Evolutionary conservation across 1,284 basidiomycete species (phyloP).

Genomic region (Neonothopanus nambi): DNA sequence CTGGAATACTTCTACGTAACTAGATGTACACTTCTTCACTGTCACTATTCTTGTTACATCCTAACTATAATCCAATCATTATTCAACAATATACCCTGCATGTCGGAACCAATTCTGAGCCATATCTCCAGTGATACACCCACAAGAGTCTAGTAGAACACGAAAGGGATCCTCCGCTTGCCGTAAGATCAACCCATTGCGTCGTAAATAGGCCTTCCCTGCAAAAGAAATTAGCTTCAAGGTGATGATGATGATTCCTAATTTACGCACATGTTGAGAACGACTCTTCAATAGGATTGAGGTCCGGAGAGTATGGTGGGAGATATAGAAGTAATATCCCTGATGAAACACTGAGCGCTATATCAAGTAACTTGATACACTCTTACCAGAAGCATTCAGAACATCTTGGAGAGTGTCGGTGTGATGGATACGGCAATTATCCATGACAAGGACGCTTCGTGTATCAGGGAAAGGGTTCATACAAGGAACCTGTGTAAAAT

Average conservation of each 20-base stretch:
- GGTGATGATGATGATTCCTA: no score
- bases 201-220: constrained; percentile 6
- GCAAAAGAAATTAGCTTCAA: background rate
- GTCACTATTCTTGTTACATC: no score
- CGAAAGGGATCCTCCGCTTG: constrained; percentile 1
- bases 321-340: constrained; percentile 21
- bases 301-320: constrained; percentile 27
- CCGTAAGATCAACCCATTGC: background rate
- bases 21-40: no score
- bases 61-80: no score
- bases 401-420: constrained; percentile 11
- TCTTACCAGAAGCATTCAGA: constrained; percentile 1
- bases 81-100: constrained; percentile 10
- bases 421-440: constrained; percentile 20
- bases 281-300: constrained; percentile 29
- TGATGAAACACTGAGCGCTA: background rate
- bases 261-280: constrained; percentile 23
- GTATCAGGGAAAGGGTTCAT: constrained; percentile 12
- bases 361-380: constrained; percentile 2
- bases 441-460: constrained; percentile 11
- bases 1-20: no score
- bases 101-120: constrained; percentile 15
- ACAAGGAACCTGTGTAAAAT: constrained; percentile 1
- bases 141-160: constrained; percentile 14
- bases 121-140: constrained; percentile 13